Percentiles rank a stretch among this genome's conserved stretches.
These are phyloP conservation scores for Carallia pectinifolia DNA, from an alignment of 345 rosid species.

Conservation along the genomic window DNA sequence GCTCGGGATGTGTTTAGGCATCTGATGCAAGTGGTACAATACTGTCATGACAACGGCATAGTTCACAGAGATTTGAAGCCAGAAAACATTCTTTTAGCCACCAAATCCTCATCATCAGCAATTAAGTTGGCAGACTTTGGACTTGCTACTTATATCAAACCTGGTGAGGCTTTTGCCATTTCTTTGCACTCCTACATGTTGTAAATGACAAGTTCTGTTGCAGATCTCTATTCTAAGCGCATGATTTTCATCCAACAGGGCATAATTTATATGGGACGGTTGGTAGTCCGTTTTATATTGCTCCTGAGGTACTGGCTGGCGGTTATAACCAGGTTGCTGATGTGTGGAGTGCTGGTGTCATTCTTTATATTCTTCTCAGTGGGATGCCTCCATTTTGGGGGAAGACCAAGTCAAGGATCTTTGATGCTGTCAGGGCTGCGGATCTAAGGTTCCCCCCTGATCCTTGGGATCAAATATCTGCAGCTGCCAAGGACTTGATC, in stretches of 20 bases:
- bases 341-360: constrained; percentile 82
- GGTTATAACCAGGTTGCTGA: constrained; percentile 74
- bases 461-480: constrained; percentile 65
- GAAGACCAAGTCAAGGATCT: constrained; percentile 74
- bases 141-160: constrained; percentile 59
- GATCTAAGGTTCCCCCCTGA: constrained; percentile 63
- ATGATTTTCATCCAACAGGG: constrained; percentile 37
- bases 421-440: constrained; percentile 80
- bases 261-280: constrained; percentile 57
- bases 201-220: not conserved
- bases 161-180: constrained; percentile 38
- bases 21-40: constrained; percentile 65
- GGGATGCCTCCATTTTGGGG: constrained; percentile 82
- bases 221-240: constrained; percentile 11
- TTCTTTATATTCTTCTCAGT: constrained; percentile 62
- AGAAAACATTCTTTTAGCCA: constrained; percentile 64
- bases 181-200: not conserved
- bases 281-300: constrained; percentile 76
- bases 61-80: constrained; percentile 75
- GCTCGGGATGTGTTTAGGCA: constrained; percentile 58
- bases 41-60: constrained; percentile 67
- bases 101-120: constrained; percentile 51
- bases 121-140: constrained; percentile 80
- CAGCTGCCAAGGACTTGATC: constrained; percentile 62
- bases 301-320: constrained; percentile 68